A percentile compares a stretch with the other conserved stretches of the same genome.
Evolutionary conservation across 441 rosid species (phyloP).

Genomic region (Cnidoscolus chayamansa): DNA sequence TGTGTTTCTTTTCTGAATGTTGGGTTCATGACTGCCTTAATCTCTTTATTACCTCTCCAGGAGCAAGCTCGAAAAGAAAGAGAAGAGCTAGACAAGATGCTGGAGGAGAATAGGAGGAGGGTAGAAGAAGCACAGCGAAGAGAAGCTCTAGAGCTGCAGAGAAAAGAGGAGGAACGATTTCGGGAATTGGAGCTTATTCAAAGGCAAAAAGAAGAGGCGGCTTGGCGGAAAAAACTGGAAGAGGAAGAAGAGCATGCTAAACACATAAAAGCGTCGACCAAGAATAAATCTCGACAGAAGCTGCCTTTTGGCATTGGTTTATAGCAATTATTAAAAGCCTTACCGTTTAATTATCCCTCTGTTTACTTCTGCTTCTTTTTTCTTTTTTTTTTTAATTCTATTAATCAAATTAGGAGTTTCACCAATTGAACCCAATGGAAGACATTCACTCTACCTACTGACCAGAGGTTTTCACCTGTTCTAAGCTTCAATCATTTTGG

Average conservation of each 20-base stretch:
- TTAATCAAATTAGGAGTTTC: no score
- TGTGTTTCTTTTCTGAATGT: no score
- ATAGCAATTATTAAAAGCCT: slow-evolving; percentile 40
- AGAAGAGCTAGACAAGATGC: slow-evolving; percentile 72
- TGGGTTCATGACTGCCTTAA: no score
- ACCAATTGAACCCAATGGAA: no score
- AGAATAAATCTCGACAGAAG: slow-evolving; percentile 90
- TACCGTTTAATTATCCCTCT: no score
- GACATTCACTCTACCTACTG: no score
- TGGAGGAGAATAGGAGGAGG: slow-evolving; percentile 70
- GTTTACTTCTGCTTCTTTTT: no score
- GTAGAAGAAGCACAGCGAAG: slow-evolving; percentile 80
- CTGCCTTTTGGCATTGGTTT: slow-evolving; percentile 81
- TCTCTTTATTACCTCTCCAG: slow-evolving; percentile 29
- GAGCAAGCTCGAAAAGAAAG: slow-evolving; percentile 65
- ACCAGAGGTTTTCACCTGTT: no score
- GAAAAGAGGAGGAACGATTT: slow-evolving; percentile 77
- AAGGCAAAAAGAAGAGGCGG: slow-evolving; percentile 75
- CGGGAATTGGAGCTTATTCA: slow-evolving; percentile 67
- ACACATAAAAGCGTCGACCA: slow-evolving; percentile 86
- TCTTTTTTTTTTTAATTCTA: no score
- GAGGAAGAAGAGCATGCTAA: slow-evolving; percentile 88
- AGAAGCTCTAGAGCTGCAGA: slow-evolving; percentile 85
- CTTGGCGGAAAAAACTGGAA: slow-evolving; percentile 75
- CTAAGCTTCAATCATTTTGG: no score